phyloP scores from a whole-genome alignment of 2,329 filamentous ascomycete species.

The Coleophoma cylindrospora region DNA sequence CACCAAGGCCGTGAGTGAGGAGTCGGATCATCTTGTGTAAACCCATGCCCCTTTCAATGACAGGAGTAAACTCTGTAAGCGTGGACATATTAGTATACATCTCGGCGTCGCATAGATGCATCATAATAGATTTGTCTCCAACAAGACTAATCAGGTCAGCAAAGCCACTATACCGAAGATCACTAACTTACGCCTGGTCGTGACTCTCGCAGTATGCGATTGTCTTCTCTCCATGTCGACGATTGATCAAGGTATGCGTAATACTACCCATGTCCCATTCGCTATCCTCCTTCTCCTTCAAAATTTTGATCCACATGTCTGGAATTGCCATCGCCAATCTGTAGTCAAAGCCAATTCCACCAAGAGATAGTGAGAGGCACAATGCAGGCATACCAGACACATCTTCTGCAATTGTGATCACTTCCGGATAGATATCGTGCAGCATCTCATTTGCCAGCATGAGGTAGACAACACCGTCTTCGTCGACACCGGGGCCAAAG shows the following conservation, averaged over 20 bases:
- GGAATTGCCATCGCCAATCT: slow-evolving; percentile 95
- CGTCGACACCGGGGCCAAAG: slow-evolving; percentile 83
- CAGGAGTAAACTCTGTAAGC: slow-evolving; percentile 74
- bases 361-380: slow-evolving; percentile 77
- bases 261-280: slow-evolving; percentile 87
- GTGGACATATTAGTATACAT: slow-evolving; percentile 98
- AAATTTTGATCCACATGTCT: slow-evolving; percentile 98
- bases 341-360: slow-evolving; percentile 96
- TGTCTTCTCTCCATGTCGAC: slow-evolving; percentile 93
- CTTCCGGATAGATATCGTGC: slow-evolving; percentile 80
- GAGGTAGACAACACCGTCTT: slow-evolving; percentile 90
- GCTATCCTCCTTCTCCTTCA: slow-evolving; percentile 85
- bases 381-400: slow-evolving; percentile 98
- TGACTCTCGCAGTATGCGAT: slow-evolving; percentile 97
- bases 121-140: slow-evolving; percentile 93
- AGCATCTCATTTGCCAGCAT: slow-evolving; percentile 97
- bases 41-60: slow-evolving; percentile 86
- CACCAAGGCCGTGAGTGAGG: slow-evolving; percentile 84
- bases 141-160: slow-evolving; percentile 63
- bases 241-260: slow-evolving; percentile 83
- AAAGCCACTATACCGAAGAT: background rate
- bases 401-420: slow-evolving; percentile 92
- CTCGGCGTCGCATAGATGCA: slow-evolving; percentile 96
- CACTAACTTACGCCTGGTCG: slow-evolving; percentile 77
- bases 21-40: slow-evolving; percentile 98